phyloP scores from a whole-genome alignment of 163 green algal species.

The Chloromonas sp. region DNA sequence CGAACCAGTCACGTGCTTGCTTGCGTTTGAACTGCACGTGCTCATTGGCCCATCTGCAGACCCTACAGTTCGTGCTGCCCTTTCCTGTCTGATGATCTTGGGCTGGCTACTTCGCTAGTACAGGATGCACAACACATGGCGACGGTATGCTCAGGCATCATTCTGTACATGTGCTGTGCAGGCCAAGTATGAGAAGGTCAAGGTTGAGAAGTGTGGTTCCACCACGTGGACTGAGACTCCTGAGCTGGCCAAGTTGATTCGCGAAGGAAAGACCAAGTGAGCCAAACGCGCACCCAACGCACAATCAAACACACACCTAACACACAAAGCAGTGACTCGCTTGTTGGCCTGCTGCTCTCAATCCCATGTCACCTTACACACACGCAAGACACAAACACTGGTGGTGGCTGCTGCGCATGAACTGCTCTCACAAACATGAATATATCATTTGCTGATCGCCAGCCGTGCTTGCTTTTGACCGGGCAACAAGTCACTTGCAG shows the following conservation, averaged over 20 bases:
- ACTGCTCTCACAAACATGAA: too few relatives aligned
- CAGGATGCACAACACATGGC: neutral
- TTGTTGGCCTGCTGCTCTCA: too few relatives aligned
- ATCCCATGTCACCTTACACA: too few relatives aligned
- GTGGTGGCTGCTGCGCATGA: too few relatives aligned
- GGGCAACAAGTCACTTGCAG: too few relatives aligned
- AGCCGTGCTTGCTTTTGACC: too few relatives aligned
- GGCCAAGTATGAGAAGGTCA: slow-evolving; percentile 79
- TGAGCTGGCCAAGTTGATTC: slow-evolving; percentile 58
- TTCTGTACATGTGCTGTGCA: neutral
- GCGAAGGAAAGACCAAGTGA: slow-evolving; percentile 62
- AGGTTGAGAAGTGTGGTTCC: slow-evolving; percentile 69
- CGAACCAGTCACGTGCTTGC: slow-evolving; percentile 21
- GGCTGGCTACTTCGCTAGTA: neutral
- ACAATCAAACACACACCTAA: too few relatives aligned
- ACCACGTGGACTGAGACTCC: slow-evolving; percentile 72
- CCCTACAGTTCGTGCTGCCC: neutral
- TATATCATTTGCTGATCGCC: too few relatives aligned
- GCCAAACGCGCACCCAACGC: neutral
- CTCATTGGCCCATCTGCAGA: neutral
- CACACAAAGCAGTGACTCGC: too few relatives aligned
- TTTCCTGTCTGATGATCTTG: neutral
- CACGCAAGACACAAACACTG: too few relatives aligned
- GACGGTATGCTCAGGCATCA: neutral
- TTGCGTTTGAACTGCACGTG: neutral